Base-by-base conservation (phyloP, 2,329 filamentous ascomycete genomes). In the Amphichorda felina region DNA sequence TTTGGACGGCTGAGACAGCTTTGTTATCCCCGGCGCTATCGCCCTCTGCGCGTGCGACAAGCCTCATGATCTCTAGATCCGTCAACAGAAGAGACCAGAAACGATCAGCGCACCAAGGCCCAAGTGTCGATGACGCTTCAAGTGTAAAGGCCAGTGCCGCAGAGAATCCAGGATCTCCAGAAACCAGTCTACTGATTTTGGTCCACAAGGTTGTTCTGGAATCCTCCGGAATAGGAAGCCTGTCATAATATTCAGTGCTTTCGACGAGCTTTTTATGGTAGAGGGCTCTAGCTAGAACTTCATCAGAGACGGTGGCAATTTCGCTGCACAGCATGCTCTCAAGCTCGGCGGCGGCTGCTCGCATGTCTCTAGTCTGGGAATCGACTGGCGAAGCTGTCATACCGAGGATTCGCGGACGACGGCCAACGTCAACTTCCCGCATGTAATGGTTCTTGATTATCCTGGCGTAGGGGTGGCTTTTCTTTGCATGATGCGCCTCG, bases 301-400 rank as follows among this genome's bases (percentile, higher is more conserved):
- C 54, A 28, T 72, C 59, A 0, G 61, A 58, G 4, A 64, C 76
- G 0, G 91, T 96, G 5, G 82, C 82, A 49, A 98, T 95, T 47
- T 79, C 77, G 52, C 80, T 82, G 50, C 91, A 73, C 2, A 98
- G 64, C 26, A 94, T 64, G 1, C 59, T 67, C 51, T 96, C 89
- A 0, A 98, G 70, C 36, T 83, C 75, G 40, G 63, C 61, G 0
- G 84, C 82, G 26, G 83, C 84, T 40, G 74, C 64, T 13, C 67
- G 64, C 19, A 94, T 70, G 43, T 94, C 78, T 13, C 32, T 45
- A 0, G 72, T 71, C 48, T 84, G 82, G 0, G 84, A 77, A 58
- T 96, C 88, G 3, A 95, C 80, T 1, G 91, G 91, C 0, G 91
- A 96, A 7, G 91, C 91, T 2, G 91, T 98, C 89, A 96, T 95